phyloP scores from a whole-genome alignment of 2,329 filamentous ascomycete genomes.

The Helotiales sp. region DNA sequence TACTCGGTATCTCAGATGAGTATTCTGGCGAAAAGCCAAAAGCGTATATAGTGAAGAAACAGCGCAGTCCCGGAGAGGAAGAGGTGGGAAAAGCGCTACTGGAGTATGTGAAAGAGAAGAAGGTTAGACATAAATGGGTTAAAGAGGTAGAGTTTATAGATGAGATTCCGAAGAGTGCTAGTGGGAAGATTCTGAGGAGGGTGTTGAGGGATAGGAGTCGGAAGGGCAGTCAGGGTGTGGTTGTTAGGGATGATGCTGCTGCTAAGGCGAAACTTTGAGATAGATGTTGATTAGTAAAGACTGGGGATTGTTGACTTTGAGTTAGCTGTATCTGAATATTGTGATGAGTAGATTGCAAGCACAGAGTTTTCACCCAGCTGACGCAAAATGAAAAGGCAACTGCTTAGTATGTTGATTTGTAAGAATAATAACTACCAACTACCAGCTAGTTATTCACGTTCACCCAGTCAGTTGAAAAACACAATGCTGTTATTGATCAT shows the following conservation, averaged over 20 bases:
- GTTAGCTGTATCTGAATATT: not conserved
- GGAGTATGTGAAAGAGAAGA: slow-evolving; percentile 51
- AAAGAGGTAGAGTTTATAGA: slow-evolving; percentile 53
- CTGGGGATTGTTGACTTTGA: not conserved
- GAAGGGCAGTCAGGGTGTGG: slow-evolving; percentile 35
- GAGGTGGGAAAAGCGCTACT: slow-evolving; percentile 44
- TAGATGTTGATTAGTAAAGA: not conserved
- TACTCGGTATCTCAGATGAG: slow-evolving; percentile 51
- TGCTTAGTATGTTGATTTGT: too few relatives aligned
- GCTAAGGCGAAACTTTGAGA: slow-evolving; percentile 36
- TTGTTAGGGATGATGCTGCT: slow-evolving; percentile 28
- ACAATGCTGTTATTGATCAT: too few relatives aligned
- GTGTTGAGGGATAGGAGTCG: slow-evolving; percentile 50
- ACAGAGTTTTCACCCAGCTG: too few relatives aligned
- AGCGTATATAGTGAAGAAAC: slow-evolving; percentile 55
- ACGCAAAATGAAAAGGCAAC: too few relatives aligned
- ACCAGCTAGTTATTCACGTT: too few relatives aligned
- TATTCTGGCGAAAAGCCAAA: slow-evolving; percentile 50
- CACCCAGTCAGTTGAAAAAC: too few relatives aligned
- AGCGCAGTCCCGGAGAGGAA: slow-evolving; percentile 18
- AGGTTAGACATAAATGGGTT: slow-evolving; percentile 57
- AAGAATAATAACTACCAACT: too few relatives aligned
- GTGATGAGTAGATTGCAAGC: too few relatives aligned
- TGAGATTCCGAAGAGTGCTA: slow-evolving; percentile 62
- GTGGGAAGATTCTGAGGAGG: slow-evolving; percentile 62